Evolutionary conservation across 176 grass and related monocot species (phyloP), one percentile per base, ranked within the genome.

Genomic region (Rhipidocladum racemiflorum): DNA sequence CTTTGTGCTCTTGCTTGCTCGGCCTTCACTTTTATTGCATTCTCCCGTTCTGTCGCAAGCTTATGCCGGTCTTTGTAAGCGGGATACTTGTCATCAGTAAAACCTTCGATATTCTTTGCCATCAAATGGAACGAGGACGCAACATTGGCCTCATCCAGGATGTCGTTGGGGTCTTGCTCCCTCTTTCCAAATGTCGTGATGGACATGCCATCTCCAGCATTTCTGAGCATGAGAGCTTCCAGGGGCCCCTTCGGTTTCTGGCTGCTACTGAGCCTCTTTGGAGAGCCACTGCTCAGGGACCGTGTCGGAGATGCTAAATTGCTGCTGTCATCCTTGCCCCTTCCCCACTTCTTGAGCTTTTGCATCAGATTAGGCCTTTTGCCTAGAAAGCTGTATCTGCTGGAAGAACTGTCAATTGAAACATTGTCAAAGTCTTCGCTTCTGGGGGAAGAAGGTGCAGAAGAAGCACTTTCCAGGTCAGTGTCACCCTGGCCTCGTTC

Each of bases 371-470:
- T 92, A 10, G 91, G 60, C 48, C 60, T 95, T 90, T 88, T 95
- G 82, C 91, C 85, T 32, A 99, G 61, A 28, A 88, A 95, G 60
- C 91, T 99, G 83, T 90, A 93, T 85, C 65, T 85, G 76, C 96
- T 95, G 42, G 92, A 93, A 39, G 83, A 90, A 74, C 96, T 99
- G 70, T 91, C 96, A 11, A 99, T 65, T 5, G 96, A 95, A 6
- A 86, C 70, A 65, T 77, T 99, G 87, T 99, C 96, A 20, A 93
- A 99, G 75, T 99, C 96, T 78, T 99, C 92, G 3, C 92, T 99
- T 57, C 91, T 87, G 2, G 87, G 85, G 8, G 92, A 89, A 27
- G 92, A 94, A 53, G 85, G 89, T 21, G 92, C 76, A 63, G 96
- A 99, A 48, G 96, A 99, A 38, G 54, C 79, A 72, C 87, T 99